phyloP scores from a whole-genome alignment of 257 asterid species.

The Solanum okadae region DNA sequence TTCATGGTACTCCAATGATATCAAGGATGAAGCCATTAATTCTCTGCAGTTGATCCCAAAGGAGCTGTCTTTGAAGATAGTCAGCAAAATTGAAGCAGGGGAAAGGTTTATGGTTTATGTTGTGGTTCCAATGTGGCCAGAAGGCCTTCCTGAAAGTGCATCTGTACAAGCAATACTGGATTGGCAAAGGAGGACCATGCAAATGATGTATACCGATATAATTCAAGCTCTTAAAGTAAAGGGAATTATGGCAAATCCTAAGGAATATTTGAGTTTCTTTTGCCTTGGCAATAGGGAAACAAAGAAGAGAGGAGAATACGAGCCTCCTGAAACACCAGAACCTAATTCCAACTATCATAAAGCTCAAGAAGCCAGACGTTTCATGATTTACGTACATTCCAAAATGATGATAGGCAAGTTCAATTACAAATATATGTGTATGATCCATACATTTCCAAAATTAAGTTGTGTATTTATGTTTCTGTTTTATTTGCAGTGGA shows the following conservation, averaged over 20 bases:
- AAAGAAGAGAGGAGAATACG: conserved; percentile 3
- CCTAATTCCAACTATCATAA: background rate
- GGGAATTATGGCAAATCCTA: background rate
- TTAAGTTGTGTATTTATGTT: background rate
- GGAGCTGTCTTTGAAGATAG: conserved; percentile 4
- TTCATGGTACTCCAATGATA: background rate
- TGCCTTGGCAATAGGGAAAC: conserved; percentile 7
- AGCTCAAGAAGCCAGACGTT: conserved; percentile 6
- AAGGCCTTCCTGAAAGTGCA: conserved; percentile 2
- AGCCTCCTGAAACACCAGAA: background rate
- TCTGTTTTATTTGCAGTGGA: background rate
- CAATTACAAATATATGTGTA: background rate
- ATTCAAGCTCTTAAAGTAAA: background rate
- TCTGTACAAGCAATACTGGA: conserved; percentile 3
- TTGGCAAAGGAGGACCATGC: conserved; percentile 10
- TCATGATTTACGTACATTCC: conserved; percentile 7
- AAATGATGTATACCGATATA: conserved; percentile 6
- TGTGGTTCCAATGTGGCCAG: conserved; percentile 13
- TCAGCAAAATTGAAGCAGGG: background rate
- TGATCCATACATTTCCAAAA: background rate
- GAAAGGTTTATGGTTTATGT: background rate
- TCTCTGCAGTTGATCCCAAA: conserved; percentile 1
- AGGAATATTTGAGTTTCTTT: conserved; percentile 2
- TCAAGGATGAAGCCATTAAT: conserved; percentile 1
- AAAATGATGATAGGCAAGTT: conserved; percentile 8